Conservation (phyloP, 2,329 filamentous ascomycete genomes). For the Mollisia scopiformis region DNA sequence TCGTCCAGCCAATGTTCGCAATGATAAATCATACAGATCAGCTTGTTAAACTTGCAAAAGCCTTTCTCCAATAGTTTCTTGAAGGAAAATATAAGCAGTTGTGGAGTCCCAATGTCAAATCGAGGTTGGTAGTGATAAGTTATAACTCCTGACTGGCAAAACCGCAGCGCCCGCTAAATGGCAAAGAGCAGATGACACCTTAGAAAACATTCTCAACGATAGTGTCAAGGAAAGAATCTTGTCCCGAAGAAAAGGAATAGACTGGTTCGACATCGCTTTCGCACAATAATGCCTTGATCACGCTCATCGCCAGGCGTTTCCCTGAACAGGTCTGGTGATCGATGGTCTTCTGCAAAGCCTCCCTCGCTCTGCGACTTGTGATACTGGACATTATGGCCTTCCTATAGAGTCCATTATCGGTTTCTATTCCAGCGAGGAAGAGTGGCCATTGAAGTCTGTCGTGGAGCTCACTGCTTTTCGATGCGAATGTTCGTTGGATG, state of each 20-base stretch:
- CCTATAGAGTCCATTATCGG: not conserved
- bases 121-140: no score
- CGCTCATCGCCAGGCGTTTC: conserved; percentile 2
- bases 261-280: not conserved
- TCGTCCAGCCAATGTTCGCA: no score
- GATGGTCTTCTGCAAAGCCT: conserved; percentile 3
- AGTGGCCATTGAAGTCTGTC: conserved; percentile 13
- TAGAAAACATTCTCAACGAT: not conserved
- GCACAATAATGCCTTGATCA: not conserved
- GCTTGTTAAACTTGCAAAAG: no score
- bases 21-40: no score
- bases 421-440: conserved; percentile 12
- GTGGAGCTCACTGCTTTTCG: conserved; percentile 7
- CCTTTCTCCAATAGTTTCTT: no score
- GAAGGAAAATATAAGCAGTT: no score
- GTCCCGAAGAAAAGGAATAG: not conserved
- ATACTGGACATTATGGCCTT: conserved; percentile 3
- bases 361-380: not conserved
- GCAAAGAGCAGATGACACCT: no score
- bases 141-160: no score
- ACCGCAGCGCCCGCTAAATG: no score
- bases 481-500: conserved; percentile 6
- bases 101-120: no score
- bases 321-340: conserved; percentile 1
- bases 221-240: not conserved